These are phyloP conservation scores for Marchantia polymorpha DNA, from an alignment of 225 moss, liverwort and hornwort genomes.

Conservation along the genomic window DNA sequence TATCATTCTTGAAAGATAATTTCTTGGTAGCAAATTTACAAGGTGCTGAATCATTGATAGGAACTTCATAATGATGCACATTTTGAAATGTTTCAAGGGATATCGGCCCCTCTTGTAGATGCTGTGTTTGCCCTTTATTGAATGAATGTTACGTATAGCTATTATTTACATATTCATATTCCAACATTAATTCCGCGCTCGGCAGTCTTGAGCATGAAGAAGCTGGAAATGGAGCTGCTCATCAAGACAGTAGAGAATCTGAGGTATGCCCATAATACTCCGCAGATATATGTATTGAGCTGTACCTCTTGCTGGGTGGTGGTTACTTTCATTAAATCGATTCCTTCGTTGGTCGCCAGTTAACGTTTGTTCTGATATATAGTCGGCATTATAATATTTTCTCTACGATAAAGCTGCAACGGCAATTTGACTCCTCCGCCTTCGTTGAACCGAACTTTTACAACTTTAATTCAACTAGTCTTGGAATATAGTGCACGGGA, in stretches of 20 bases:
- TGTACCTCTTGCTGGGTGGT: neutral
- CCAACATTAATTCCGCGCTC: constrained; percentile 56
- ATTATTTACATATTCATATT: constrained; percentile 22
- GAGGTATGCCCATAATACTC: constrained; percentile 54
- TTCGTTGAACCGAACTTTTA: neutral
- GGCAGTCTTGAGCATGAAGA: constrained; percentile 94
- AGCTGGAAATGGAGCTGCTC: constrained; percentile 61
- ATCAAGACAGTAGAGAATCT: constrained; percentile 43
- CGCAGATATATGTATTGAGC: constrained; percentile 9
- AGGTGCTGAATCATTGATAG: neutral
- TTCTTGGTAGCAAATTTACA: neutral
- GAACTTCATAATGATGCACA: neutral
- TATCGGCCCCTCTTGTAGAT: neutral
- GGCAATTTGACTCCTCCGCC: neutral
- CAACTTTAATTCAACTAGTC: neutral
- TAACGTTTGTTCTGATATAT: neutral
- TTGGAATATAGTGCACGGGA: neutral
- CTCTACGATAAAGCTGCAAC: neutral
- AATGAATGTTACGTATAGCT: constrained; percentile 13
- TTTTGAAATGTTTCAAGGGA: neutral
- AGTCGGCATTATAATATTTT: neutral
- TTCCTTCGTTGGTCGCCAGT: neutral
- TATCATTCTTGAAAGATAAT: neutral
- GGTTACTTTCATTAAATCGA: neutral
- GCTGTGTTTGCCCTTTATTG: constrained; percentile 15